Evolutionary conservation across 2,329 filamentous ascomycete genomes (phyloP).

Genomic region (Tolypocladium ovalisporum): DNA sequence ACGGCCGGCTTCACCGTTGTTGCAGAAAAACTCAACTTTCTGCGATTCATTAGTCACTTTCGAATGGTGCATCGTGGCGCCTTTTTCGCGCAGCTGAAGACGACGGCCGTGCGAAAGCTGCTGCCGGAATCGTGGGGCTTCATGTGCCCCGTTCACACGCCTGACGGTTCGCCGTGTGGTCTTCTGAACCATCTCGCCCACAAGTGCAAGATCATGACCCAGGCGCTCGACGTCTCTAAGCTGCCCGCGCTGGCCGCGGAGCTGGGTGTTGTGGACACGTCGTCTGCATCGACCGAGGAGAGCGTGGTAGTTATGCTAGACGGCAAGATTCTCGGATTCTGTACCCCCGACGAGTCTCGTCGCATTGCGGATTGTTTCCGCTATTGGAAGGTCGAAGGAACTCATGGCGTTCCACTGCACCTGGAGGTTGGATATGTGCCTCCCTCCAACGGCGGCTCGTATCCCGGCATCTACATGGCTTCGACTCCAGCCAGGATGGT

Average conservation of each 20-base stretch:
- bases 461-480: constrained; percentile 90
- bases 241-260: constrained; percentile 65
- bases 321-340: constrained; percentile 83
- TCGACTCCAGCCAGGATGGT: constrained; percentile 80
- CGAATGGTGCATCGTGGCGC: constrained; percentile 98
- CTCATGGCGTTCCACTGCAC: constrained; percentile 66
- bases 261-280: constrained; percentile 66
- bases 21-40: constrained; percentile 97
- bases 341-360: constrained; percentile 70
- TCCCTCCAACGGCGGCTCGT: constrained; percentile 80
- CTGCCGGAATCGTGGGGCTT: constrained; percentile 97
- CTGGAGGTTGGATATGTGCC: constrained; percentile 91
- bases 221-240: constrained; percentile 59
- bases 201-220: constrained; percentile 83
- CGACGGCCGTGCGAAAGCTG: constrained; percentile 90
- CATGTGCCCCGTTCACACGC: constrained; percentile 92
- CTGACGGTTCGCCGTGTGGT: constrained; percentile 90
- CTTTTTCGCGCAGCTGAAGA: constrained; percentile 97
- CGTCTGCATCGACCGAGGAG: constrained; percentile 69
- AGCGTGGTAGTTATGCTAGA: constrained; percentile 86
- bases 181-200: constrained; percentile 91
- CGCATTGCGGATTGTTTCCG: constrained; percentile 77
- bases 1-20: constrained; percentile 92
- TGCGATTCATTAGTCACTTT: constrained; percentile 97
- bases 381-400: constrained; percentile 90